These are phyloP conservation scores for Macrolepiota dolichaula DNA, from an alignment of 768 basidiomycete species.

Conservation along the genomic window DNA sequence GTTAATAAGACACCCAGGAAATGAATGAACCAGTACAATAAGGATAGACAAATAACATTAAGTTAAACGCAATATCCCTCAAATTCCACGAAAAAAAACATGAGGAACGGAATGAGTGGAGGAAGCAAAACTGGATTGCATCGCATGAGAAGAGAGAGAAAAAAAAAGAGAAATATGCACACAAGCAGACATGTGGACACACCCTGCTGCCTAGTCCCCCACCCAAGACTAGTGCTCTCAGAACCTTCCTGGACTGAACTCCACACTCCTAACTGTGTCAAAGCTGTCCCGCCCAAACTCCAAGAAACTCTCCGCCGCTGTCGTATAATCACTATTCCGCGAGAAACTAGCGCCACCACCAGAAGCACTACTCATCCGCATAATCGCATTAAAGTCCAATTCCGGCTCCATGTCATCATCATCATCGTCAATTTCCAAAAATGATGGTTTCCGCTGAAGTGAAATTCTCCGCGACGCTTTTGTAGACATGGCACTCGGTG, in stretches of 20 bases:
- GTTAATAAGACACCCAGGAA: conserved; percentile 5
- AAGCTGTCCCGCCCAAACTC: conserved; percentile 52
- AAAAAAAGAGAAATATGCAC: background rate
- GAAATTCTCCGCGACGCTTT: conserved; percentile 41
- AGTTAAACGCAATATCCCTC: background rate
- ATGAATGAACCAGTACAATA: background rate
- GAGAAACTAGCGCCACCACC: conserved; percentile 1
- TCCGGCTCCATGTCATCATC: conserved; percentile 30
- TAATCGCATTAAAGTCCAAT: conserved; percentile 3
- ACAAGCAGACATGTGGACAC: conserved; percentile 5
- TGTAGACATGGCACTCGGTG: conserved; percentile 34
- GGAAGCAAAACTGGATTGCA: background rate
- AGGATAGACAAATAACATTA: background rate
- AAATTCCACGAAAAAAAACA: background rate
- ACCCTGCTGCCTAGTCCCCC: background rate
- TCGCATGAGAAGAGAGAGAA: too few species aligned
- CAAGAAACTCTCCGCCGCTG: conserved; percentile 39
- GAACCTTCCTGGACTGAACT: background rate
- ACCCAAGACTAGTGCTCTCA: background rate
- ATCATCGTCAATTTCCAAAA: conserved; percentile 65
- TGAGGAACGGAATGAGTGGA: background rate
- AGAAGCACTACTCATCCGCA: conserved; percentile 15
- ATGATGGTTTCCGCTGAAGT: conserved; percentile 67
- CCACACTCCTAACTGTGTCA: conserved; percentile 38
- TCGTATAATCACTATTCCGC: background rate